Conservation (phyloP, 768 basidiomycete species). For the Clathrus columnatus region DNA sequence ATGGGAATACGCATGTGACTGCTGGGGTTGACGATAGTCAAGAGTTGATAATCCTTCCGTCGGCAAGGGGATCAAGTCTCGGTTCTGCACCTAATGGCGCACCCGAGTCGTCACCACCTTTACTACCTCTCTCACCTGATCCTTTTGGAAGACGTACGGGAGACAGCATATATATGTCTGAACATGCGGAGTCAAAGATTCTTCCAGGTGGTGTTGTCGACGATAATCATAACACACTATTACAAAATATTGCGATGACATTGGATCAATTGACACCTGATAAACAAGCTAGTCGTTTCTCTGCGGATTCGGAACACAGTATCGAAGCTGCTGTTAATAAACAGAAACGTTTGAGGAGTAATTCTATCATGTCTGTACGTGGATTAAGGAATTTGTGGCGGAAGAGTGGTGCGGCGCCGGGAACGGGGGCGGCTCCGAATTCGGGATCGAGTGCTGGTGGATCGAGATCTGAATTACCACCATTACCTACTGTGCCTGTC, state of each 20-base stretch:
- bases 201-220: slow-evolving; percentile 20
- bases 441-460: neutral
- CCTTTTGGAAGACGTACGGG: slow-evolving; percentile 44
- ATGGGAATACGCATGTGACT: neutral
- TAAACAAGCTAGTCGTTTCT: slow-evolving; percentile 56
- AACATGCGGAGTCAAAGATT: slow-evolving; percentile 16
- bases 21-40: neutral
- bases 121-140: slow-evolving; percentile 80
- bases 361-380: slow-evolving; percentile 56
- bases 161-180: slow-evolving; percentile 24
- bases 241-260: slow-evolving; percentile 5
- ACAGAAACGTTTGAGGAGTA: slow-evolving; percentile 24
- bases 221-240: slow-evolving; percentile 18
- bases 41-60: neutral
- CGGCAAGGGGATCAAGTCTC: neutral
- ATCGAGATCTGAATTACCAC: neutral
- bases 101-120: slow-evolving; percentile 37
- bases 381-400: slow-evolving; percentile 10
- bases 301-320: slow-evolving; percentile 49
- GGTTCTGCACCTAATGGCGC: slow-evolving; percentile 22
- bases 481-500: neutral
- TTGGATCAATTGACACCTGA: slow-evolving; percentile 18
- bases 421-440: neutral
- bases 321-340: slow-evolving; percentile 22
- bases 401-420: neutral